Evolutionary conservation across 257 asterid species (phyloP).

Genomic region (Gynochthodes officinalis): DNA sequence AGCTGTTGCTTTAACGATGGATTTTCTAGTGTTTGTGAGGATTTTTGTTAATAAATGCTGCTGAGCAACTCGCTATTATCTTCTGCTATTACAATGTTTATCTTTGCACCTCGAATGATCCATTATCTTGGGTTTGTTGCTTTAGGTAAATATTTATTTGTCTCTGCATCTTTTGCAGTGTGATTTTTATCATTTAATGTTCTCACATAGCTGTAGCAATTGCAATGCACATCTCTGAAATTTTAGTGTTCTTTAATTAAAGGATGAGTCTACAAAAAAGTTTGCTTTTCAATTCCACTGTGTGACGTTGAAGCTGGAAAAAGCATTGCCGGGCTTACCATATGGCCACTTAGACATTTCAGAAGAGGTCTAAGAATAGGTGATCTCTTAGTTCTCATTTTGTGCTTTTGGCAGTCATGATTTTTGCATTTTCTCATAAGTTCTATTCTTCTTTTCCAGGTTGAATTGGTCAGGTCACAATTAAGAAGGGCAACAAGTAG

Average conservation of each 20-base stretch:
- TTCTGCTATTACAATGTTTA: neutral
- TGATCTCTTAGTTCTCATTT: slow-evolving; percentile 24
- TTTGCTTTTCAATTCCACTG: slow-evolving; percentile 71
- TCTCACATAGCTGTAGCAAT: neutral
- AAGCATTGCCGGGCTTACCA: slow-evolving; percentile 59
- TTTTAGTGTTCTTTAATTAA: slow-evolving; percentile 28
- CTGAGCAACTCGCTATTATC: neutral
- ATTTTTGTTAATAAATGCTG: neutral
- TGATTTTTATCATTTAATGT: neutral
- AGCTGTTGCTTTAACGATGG: neutral
- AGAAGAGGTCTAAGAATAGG: slow-evolving; percentile 97
- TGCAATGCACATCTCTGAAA: slow-evolving; percentile 22
- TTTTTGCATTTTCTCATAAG: slow-evolving; percentile 17
- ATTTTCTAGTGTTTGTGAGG: neutral
- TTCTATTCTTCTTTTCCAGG: slow-evolving; percentile 51
- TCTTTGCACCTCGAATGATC: neutral
- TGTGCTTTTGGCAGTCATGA: slow-evolving; percentile 4
- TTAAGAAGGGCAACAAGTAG: slow-evolving; percentile 83
- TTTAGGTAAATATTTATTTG: neutral
- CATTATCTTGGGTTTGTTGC: neutral
- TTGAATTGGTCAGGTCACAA: slow-evolving; percentile 57
- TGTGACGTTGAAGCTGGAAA: slow-evolving; percentile 87
- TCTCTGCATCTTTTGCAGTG: neutral
- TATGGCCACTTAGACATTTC: slow-evolving; percentile 69
- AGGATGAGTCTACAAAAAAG: slow-evolving; percentile 69